Evolutionary conservation across 2,329 filamentous ascomycete species (phyloP).

Genomic region (Akanthomyces lecanii): DNA sequence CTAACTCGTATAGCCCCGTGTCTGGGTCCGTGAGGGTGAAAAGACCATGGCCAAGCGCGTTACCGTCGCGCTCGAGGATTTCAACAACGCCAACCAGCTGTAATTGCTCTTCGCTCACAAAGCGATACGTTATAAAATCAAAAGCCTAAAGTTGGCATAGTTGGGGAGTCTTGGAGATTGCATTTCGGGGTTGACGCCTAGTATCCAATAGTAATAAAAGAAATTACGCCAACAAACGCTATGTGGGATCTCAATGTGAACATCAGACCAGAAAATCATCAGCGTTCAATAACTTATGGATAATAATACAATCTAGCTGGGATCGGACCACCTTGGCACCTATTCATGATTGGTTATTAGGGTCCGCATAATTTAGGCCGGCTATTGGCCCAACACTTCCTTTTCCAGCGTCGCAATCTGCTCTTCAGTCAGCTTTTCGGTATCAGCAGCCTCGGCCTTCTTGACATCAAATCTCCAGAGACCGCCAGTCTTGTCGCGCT

Average conservation of each 20-base stretch:
- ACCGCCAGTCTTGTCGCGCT: constrained; percentile 57
- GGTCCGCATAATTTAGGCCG: background rate
- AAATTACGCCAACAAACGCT: background rate
- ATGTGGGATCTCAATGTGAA: background rate
- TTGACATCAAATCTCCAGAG: constrained; percentile 55
- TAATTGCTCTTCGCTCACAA: constrained; percentile 22
- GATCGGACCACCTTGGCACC: background rate
- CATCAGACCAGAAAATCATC: background rate
- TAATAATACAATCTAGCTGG: constrained; percentile 6
- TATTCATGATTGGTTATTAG: background rate
- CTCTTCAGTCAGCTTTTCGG: constrained; percentile 35
- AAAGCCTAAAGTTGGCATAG: background rate
- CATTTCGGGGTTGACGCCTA: constrained; percentile 3
- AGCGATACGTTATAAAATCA: background rate
- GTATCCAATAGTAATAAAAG: background rate
- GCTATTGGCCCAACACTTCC: constrained; percentile 39
- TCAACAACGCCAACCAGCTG: constrained; percentile 55
- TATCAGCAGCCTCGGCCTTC: constrained; percentile 37
- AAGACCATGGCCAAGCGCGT: constrained; percentile 90
- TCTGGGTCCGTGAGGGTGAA: constrained; percentile 96
- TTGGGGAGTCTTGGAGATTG: constrained; percentile 11
- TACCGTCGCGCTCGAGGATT: constrained; percentile 78
- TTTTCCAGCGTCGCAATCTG: constrained; percentile 42
- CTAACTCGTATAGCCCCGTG: constrained; percentile 59
- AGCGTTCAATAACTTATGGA: background rate